These are phyloP conservation scores for Nematodospora anomalae DNA, from an alignment of 1,139 yeast species.

Conservation along the genomic window DNA sequence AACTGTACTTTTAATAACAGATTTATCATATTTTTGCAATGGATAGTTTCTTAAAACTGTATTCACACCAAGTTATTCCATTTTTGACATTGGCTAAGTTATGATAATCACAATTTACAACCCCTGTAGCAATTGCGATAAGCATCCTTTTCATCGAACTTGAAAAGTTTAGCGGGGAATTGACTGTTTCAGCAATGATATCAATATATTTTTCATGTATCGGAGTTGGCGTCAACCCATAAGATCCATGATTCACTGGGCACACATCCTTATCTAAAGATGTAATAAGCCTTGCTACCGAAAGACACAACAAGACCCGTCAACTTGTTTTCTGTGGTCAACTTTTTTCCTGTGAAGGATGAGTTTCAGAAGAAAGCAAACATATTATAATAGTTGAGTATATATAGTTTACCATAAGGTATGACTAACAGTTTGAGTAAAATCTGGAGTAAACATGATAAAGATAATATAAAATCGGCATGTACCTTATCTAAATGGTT, in stretches of 20 bases:
- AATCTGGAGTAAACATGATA: too few relatives aligned
- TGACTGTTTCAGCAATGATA: constrained; percentile 26
- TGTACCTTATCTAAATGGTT: too few relatives aligned
- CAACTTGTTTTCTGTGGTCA: too few relatives aligned
- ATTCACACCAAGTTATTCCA: constrained; percentile 64
- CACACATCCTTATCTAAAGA: constrained; percentile 32
- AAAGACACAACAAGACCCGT: constrained; percentile 28
- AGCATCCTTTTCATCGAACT: constrained; percentile 21
- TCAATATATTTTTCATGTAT: constrained; percentile 30
- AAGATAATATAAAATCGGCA: too few relatives aligned
- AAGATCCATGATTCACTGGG: constrained; percentile 58
- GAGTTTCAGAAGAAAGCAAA: background rate
- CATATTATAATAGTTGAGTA: background rate
- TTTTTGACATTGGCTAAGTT: constrained; percentile 53
- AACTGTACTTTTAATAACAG: constrained; percentile 52
- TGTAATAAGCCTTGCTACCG: constrained; percentile 53
- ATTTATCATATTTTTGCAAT: constrained; percentile 54
- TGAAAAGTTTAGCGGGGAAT: constrained; percentile 44
- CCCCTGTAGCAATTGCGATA: constrained; percentile 32
- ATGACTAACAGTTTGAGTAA: too few relatives aligned
- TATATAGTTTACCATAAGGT: too few relatives aligned
- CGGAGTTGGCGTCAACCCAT: constrained; percentile 48
- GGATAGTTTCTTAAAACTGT: constrained; percentile 56
- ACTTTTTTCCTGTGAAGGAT: background rate
- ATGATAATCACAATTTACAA: constrained; percentile 45